Conservation (phyloP, 331 rosid species). For the Prunus yedoensis region DNA sequence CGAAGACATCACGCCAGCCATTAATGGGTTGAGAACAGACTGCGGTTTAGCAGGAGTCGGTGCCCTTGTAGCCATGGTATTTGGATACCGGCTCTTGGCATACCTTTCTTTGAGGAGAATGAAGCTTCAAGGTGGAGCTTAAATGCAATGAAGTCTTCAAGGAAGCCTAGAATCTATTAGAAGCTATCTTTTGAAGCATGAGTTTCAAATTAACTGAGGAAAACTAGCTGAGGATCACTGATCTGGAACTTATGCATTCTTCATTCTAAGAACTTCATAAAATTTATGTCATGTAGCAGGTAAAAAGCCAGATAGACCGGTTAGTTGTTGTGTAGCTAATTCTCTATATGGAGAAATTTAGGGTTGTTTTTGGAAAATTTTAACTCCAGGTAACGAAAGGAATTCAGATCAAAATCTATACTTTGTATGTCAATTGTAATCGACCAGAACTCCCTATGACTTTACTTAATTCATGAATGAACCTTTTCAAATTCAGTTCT, state of each 20-base stretch:
- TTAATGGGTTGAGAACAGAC: constrained; percentile 64
- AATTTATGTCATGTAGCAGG: constrained; percentile 16
- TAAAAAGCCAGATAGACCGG: constrained; percentile 28
- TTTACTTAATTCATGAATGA: constrained; percentile 7
- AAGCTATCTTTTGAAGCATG: neutral
- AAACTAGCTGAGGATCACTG: constrained; percentile 15
- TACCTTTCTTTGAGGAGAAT: constrained; percentile 78
- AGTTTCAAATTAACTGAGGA: constrained; percentile 18
- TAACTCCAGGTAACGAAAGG: constrained; percentile 14
- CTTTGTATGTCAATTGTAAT: constrained; percentile 7
- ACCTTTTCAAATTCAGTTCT: neutral
- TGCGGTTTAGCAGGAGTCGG: constrained; percentile 54
- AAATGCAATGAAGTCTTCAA: neutral
- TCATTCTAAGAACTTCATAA: neutral
- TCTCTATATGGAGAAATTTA: neutral
- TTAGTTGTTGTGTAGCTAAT: constrained; percentile 10
- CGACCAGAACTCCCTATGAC: neutral
- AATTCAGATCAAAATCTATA: constrained; percentile 8
- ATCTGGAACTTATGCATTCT: neutral
- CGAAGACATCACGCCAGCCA: constrained; percentile 41
- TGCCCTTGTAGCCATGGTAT: constrained; percentile 77
- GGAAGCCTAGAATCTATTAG: neutral
- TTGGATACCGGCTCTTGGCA: constrained; percentile 88
- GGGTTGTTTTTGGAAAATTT: constrained; percentile 4
- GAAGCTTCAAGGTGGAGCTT: constrained; percentile 66